phyloP scores from a whole-genome alignment of 257 asterid genomes.

The Fraxinus quadrangulata region DNA sequence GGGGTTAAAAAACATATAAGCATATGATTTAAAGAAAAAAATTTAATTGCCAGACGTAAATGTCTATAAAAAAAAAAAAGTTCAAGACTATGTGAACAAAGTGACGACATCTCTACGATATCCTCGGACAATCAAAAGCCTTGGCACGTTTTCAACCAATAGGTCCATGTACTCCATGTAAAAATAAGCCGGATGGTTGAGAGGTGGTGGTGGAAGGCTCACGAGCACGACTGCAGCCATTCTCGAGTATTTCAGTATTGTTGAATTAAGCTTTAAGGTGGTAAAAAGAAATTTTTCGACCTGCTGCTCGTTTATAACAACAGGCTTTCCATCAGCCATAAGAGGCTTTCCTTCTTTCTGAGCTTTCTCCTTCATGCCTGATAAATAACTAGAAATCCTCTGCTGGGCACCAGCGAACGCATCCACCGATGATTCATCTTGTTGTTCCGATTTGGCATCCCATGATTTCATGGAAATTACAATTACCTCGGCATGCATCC shows the following conservation, averaged over 20 bases:
- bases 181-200: constrained; percentile 80
- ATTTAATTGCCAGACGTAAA: background rate
- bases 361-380: constrained; percentile 64
- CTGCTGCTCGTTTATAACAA: constrained; percentile 72
- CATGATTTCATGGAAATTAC: constrained; percentile 92
- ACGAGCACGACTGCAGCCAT: constrained; percentile 97
- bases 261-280: constrained; percentile 82
- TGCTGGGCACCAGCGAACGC: constrained; percentile 66
- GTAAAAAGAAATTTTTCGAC: constrained; percentile 82
- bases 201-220: constrained; percentile 93
- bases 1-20: background rate
- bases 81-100: constrained; percentile 63
- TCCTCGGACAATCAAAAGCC: constrained; percentile 91
- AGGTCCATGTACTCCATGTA: constrained; percentile 98
- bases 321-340: constrained; percentile 81
- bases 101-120: constrained; percentile 95
- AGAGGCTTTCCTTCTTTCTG: constrained; percentile 51
- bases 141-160: constrained; percentile 91
- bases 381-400: constrained; percentile 64
- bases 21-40: background rate
- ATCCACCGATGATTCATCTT: constrained; percentile 80
- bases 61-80: background rate
- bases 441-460: constrained; percentile 75
- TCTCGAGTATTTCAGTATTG: constrained; percentile 77
- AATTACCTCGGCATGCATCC: constrained; percentile 97